Base-by-base conservation (phyloP, 768 basidiomycete species). In the Panaeolus cyanescens region DNA sequence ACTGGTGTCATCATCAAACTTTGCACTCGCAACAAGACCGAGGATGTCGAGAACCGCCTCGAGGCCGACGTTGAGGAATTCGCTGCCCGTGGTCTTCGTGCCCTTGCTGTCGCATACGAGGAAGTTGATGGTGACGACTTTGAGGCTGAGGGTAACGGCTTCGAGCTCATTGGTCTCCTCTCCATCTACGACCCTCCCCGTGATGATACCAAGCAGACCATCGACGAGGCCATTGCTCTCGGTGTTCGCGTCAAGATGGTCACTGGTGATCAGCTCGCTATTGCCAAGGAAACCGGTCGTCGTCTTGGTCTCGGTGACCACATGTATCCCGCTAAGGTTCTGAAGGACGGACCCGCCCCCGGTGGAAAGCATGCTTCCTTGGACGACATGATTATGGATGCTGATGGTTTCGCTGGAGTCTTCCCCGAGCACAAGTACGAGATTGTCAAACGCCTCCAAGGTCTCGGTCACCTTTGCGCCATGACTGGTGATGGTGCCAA, bases 401-500 rank as follows among this genome's bases (percentile, higher is more conserved):
- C 96, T 30, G 96, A 99, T 77, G 96, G 96, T 68, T 99, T 99
- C 77, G 96, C 96, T 45, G 96, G 96, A 74, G 96, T 96, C 66
- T 99, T 96, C 93, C 95, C 95, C 59, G 96, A 96, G 79, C 96
- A 97, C 91, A 98, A 98, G 85, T 99, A 96, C 74, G 96, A 99
- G 78, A 99, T 99, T 64, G 96, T 99, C 81, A 97, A 96, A 82
- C 93, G 96, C 67, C 89, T 99, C 58, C 96, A 99, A 74, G 93
- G 88, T 73, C 90, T 98, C 62, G 96, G 95, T 54, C 95, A 97
- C 77, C 79, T 97, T 62, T 94, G 92, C 76, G 96, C 96, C 61
- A 99, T 99, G 96, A 99, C 96, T 74, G 96, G 96, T 85, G 96
- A 98, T 71, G 96, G 96, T 85, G 96, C 96, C 72, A 99, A 98